phyloP scores from a whole-genome alignment of 2,329 filamentous ascomycete genomes.

The Fusarium pseudonygamai region DNA sequence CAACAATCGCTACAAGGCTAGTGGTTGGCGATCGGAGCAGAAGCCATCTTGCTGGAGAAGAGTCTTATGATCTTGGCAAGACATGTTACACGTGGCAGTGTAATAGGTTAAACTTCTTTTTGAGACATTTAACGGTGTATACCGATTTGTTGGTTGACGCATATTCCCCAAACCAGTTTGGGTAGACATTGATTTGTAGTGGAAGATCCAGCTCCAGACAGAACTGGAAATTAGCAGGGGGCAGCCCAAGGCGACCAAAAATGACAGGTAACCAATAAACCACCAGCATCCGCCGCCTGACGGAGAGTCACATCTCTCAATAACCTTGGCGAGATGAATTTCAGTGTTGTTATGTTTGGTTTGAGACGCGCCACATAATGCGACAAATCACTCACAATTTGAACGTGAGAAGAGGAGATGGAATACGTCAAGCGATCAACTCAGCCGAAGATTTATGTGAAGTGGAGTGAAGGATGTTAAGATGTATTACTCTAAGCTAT shows the following conservation, averaged over 20 bases:
- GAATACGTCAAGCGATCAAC: rapidly evolving
- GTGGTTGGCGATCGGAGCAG: background rate
- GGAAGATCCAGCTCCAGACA: too few relatives aligned
- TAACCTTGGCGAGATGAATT: background rate
- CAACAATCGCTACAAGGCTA: rapidly evolving
- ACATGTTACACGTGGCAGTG: rapidly evolving
- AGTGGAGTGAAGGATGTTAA: background rate
- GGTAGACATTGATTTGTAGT: too few relatives aligned
- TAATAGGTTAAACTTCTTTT: background rate
- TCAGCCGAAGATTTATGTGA: rapidly evolving
- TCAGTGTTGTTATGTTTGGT: rapidly evolving
- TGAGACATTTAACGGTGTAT: background rate
- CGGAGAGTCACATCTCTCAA: background rate
- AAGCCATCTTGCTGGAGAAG: too few relatives aligned
- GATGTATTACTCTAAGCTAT: background rate
- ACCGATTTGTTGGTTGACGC: rapidly evolving
- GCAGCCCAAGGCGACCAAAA: background rate
- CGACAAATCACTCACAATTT: background rate
- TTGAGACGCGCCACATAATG: background rate
- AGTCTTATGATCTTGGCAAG: too few relatives aligned
- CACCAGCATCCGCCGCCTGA: rapidly evolving
- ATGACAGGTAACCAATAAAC: background rate
- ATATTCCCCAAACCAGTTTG: rapidly evolving
- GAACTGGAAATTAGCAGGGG: background rate
- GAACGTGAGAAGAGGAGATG: background rate